Percentiles rank a stretch among this genome's conserved stretches.
These are phyloP conservation scores for Ormosia emarginata DNA, from an alignment of 306 rosid genomes.

Conservation along the genomic window DNA sequence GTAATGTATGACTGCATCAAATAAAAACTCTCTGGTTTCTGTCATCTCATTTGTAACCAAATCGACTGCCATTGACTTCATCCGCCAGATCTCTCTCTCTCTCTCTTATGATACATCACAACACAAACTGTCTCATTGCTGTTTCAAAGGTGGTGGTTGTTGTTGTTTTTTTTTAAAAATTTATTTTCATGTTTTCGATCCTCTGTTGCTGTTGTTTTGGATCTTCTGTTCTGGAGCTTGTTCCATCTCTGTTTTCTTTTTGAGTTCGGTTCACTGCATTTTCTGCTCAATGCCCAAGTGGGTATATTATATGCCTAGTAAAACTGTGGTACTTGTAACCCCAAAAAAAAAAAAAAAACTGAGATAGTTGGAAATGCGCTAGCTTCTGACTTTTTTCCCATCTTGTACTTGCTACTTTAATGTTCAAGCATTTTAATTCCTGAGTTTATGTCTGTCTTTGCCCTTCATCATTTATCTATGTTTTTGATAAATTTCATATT, in stretches of 20 bases:
- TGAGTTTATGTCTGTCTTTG: neutral
- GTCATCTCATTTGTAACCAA: neutral
- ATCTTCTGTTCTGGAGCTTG: too few relatives aligned
- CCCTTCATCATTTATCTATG: neutral
- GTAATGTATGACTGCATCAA: neutral
- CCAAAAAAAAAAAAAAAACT: neutral
- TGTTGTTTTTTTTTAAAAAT: neutral
- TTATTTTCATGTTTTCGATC: neutral
- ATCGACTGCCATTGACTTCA: conserved; percentile 15
- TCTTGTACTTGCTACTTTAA: conserved; percentile 5
- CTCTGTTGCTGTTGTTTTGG: neutral
- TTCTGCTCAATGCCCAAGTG: too few relatives aligned
- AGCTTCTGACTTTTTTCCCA: neutral
- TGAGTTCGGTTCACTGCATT: neutral
- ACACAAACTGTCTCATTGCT: conserved; percentile 5
- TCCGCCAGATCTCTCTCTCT: conserved; percentile 29
- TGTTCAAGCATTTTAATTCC: conserved; percentile 17
- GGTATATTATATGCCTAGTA: too few relatives aligned
- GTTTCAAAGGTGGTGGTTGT: conserved; percentile 13
- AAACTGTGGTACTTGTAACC: too few relatives aligned
- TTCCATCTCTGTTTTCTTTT: neutral
- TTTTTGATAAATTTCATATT: neutral
- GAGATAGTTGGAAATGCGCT: neutral
- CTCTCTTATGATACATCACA: neutral
- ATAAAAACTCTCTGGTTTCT: neutral